Conservation (phyloP, 2,329 filamentous ascomycete genomes). For the Fusarium pilosicola region DNA sequence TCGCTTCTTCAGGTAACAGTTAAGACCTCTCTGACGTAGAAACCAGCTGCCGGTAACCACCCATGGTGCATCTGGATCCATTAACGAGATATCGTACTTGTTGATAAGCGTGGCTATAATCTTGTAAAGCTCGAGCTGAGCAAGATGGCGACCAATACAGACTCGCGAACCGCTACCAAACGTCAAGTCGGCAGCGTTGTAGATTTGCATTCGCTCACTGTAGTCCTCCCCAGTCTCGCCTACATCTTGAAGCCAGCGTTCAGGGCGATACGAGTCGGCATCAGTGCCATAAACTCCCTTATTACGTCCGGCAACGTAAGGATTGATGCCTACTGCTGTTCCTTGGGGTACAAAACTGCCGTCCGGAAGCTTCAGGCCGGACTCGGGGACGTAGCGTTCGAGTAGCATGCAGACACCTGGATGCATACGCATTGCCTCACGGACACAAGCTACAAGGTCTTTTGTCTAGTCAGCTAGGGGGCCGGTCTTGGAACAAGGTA, state of each 20-base stretch:
- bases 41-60: slow-evolving; percentile 35
- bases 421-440: slow-evolving; percentile 60
- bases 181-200: slow-evolving; percentile 50
- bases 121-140: slow-evolving; percentile 49
- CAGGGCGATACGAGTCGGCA: slow-evolving; percentile 57
- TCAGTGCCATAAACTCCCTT: slow-evolving; percentile 56
- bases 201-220: slow-evolving; percentile 46
- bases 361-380: slow-evolving; percentile 49
- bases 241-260: slow-evolving; percentile 56
- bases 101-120: slow-evolving; percentile 56
- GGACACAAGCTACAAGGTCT: slow-evolving; percentile 56
- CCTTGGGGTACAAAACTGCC: slow-evolving; percentile 50
- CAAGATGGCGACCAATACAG: slow-evolving; percentile 51
- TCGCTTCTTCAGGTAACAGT: slow-evolving; percentile 23
- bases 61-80: slow-evolving; percentile 37
- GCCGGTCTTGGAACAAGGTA: not conserved
- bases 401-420: slow-evolving; percentile 57
- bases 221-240: slow-evolving; percentile 39
- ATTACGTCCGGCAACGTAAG: slow-evolving; percentile 54
- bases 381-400: slow-evolving; percentile 57
- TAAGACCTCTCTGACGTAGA: slow-evolving; percentile 22
- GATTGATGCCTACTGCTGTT: slow-evolving; percentile 54
- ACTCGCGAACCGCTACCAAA: slow-evolving; percentile 50
- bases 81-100: slow-evolving; percentile 54
- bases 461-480: no score